Evolutionary conservation across 805 yeast genomes (phyloP), one percentile per base, ranked within the genome.

Genomic region (Wickerhamiella sorbophila): DNA sequence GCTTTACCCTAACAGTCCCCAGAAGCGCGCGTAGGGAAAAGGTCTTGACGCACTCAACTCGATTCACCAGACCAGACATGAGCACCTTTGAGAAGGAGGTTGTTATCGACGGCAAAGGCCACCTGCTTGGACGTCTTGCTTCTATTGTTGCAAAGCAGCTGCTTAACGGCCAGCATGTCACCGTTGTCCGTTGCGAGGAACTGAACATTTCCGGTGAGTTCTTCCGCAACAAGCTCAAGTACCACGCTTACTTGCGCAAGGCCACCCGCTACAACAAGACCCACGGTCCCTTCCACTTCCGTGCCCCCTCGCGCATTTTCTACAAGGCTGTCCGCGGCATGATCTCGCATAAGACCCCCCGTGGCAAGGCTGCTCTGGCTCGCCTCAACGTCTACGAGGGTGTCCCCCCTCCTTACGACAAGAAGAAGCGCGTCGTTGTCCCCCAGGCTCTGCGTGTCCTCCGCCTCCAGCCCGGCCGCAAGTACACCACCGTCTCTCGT

Each of bases 241-340:
- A 86, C 91, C 96, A 87, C 73, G 99, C 93, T 69, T 91, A 87
- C 86, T 81, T 91, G 72, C 87, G 98, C 80, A 91, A 91, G 80
- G 83, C 93, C 63, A 87, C 98, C 67, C 82, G 94, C 75, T 91
- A 70, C 87, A 91, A 91, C 94, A 86, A 86, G 76, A 80, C 77
- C 64, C 81, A 86, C 70, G 99, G 98, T 76, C 97, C 97, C 65
- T 91, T 88, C 96, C 99, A 91, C 71, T 91, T 91, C 95, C 91
- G 97, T 75, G 99, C 99, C 53, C 99, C 99, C 71, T 87, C 97
- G 53, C 86, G 97, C 75, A 88, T 91, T 73, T 86, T 91, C 74
- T 87, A 87, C 93, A 91, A 91, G 82, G 96, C 99, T 65, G 72
- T 91, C 69, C 83, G 95, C 69, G 99, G 99, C 75, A 91, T 91